Evolutionary conservation across 2,329 filamentous ascomycete genomes (phyloP).

Genomic region (Sporothrix schenckii): DNA sequence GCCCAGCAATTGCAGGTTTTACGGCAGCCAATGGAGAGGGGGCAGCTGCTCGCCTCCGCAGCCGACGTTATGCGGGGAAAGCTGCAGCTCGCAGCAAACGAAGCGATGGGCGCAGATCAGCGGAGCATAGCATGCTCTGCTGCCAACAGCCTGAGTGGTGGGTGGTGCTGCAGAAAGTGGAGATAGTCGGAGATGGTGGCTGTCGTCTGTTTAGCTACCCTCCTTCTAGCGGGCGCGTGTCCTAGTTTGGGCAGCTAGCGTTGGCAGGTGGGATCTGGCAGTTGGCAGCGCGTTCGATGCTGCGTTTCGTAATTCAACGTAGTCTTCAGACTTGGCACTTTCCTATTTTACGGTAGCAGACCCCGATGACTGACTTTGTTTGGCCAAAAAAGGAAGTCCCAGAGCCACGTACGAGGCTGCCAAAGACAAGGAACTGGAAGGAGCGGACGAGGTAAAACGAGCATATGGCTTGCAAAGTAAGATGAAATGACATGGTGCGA

Average conservation of each 20-base stretch:
- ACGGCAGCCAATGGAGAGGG: not conserved
- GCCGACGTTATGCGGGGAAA: conserved; percentile 20
- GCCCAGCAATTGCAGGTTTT: too few species aligned
- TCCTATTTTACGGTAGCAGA: too few species aligned
- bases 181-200: not conserved
- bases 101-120: conserved; percentile 5
- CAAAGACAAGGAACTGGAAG: not conserved
- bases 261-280: not conserved
- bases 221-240: not conserved
- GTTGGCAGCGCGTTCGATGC: too few species aligned
- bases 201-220: not conserved
- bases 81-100: not conserved
- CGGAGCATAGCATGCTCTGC: not conserved
- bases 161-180: not conserved
- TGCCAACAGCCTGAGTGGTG: not conserved
- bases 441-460: not conserved
- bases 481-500: not conserved
- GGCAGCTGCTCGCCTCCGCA: not conserved
- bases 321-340: too few species aligned
- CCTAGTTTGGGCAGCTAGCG: conserved; percentile 17
- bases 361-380: too few species aligned
- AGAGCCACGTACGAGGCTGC: not conserved
- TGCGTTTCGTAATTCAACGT: too few species aligned
- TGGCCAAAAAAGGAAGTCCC: not conserved
- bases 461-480: not conserved